Evolutionary conservation across 371 early-diverging fungal species (phyloP).

Genomic region (Mucor racemosus): DNA sequence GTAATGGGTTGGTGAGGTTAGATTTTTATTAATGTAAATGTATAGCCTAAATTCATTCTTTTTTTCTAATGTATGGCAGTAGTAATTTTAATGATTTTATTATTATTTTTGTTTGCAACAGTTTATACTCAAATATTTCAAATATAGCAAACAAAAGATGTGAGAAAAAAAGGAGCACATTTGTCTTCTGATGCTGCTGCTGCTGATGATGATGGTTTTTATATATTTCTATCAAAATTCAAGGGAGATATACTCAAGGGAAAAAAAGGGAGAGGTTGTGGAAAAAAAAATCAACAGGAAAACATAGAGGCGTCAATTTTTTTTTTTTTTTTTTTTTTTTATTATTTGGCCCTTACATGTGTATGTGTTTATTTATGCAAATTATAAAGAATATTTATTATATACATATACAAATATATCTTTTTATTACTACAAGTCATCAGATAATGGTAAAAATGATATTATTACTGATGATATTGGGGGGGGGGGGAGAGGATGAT

Average conservation of each 20-base stretch:
- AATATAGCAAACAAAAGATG: conserved; percentile 12
- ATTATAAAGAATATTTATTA: neutral
- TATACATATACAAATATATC: neutral
- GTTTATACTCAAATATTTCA: conserved; percentile 19
- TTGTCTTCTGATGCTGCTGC: neutral
- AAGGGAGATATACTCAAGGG: neutral
- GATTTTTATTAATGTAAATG: neutral
- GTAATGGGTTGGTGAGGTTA: conserved; percentile 6
- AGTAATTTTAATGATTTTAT: neutral
- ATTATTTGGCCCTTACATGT: neutral
- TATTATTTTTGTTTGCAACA: conserved; percentile 4
- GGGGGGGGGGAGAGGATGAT: neutral
- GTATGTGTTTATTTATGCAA: neutral
- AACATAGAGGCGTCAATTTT: neutral
- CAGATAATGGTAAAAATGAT: no score
- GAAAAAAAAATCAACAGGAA: neutral
- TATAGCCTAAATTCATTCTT: neutral
- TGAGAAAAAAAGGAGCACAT: neutral
- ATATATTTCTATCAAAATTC: neutral
- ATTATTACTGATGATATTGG: no score
- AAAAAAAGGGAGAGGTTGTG: neutral
- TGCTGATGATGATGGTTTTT: neutral
- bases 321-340: neutral
- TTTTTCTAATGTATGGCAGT: neutral
- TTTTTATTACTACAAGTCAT: neutral